Percentiles rank a stretch among this genome's conserved stretches.
Conservation (phyloP, 306 rosid species). For the Cucurbita moschata region DNA sequence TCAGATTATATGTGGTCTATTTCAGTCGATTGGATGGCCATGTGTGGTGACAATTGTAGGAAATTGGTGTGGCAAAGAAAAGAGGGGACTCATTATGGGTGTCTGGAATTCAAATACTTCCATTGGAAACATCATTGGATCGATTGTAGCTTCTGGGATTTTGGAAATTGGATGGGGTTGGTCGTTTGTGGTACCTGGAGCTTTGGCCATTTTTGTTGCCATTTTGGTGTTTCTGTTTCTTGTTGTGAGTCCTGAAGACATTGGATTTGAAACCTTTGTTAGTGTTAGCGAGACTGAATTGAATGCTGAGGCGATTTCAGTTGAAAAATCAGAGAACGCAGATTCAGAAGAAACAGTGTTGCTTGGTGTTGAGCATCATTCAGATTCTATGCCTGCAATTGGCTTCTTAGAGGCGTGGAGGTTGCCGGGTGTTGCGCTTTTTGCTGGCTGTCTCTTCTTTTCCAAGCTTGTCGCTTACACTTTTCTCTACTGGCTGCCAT, state of each 20-base stretch:
- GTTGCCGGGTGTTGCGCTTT: conserved; percentile 77
- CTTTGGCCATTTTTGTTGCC: conserved; percentile 49
- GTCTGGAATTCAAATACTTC: conserved; percentile 88
- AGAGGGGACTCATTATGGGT: conserved; percentile 92
- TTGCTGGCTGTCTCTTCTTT: conserved; percentile 75
- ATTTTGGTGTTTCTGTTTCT: conserved; percentile 63
- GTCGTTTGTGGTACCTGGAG: conserved; percentile 80
- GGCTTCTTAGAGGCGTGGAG: conserved; percentile 94
- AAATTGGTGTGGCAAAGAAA: conserved; percentile 66
- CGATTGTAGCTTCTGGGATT: conserved; percentile 55
- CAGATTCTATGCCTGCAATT: conserved; percentile 49
- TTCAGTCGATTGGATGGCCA: conserved; percentile 99
- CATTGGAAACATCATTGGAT: conserved; percentile 75
- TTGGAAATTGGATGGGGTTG: conserved; percentile 95
- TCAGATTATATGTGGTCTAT: conserved; percentile 69
- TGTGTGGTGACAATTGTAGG: conserved; percentile 88
- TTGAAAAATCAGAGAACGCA: conserved; percentile 10
- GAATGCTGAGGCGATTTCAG: conserved; percentile 8
- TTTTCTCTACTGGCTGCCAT: conserved; percentile 84
- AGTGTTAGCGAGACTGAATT: conserved; percentile 37
- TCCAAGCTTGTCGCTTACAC: conserved; percentile 94
- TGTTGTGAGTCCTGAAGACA: conserved; percentile 48
- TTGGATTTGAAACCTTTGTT: conserved; percentile 43
- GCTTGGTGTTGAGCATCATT: conserved; percentile 15
- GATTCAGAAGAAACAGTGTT: conserved; percentile 65